phyloP scores from a whole-genome alignment of 2,329 filamentous ascomycete genomes.

The Exophiala viscosa region DNA sequence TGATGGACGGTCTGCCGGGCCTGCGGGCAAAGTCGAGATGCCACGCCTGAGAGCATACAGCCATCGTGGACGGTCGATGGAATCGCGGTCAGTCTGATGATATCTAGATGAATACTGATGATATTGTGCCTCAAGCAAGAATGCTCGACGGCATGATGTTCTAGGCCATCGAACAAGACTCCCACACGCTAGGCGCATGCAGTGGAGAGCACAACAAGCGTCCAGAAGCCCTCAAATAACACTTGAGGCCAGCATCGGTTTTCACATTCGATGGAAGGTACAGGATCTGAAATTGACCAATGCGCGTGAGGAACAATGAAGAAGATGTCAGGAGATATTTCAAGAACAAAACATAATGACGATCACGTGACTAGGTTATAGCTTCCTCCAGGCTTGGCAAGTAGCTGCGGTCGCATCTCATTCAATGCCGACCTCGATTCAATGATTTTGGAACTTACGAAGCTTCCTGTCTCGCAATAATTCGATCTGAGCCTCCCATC shows the following conservation, averaged over 20 bases:
- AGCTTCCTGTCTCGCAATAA: constrained; percentile 9
- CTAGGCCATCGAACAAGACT: constrained; percentile 16
- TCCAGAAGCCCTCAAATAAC: neutral
- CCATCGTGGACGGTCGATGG: too few species aligned
- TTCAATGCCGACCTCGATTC: neutral
- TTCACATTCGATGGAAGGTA: neutral
- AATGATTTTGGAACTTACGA: constrained; percentile 8
- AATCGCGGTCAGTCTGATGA: too few species aligned
- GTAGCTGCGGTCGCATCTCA: too few species aligned
- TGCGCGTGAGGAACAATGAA: neutral
- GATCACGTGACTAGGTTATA: constrained; percentile 9
- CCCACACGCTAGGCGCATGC: constrained; percentile 18
- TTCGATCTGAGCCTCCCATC: neutral
- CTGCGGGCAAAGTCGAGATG: too few species aligned
- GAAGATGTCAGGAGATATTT: constrained; percentile 16
- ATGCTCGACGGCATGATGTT: constrained; percentile 2
- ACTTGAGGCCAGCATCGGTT: neutral
- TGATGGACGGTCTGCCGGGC: too few species aligned
- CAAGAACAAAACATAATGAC: constrained; percentile 1
- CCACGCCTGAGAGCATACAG: too few species aligned
- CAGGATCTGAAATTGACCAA: constrained; percentile 1
- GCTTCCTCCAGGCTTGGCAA: constrained; percentile 11
- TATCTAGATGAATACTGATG: neutral
- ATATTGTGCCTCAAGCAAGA: too few species aligned
- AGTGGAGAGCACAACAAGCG: constrained; percentile 1